Evolutionary conservation across 139 green algal genomes (phyloP).

Genomic region (Chlamydomonas sphaeroides): DNA sequence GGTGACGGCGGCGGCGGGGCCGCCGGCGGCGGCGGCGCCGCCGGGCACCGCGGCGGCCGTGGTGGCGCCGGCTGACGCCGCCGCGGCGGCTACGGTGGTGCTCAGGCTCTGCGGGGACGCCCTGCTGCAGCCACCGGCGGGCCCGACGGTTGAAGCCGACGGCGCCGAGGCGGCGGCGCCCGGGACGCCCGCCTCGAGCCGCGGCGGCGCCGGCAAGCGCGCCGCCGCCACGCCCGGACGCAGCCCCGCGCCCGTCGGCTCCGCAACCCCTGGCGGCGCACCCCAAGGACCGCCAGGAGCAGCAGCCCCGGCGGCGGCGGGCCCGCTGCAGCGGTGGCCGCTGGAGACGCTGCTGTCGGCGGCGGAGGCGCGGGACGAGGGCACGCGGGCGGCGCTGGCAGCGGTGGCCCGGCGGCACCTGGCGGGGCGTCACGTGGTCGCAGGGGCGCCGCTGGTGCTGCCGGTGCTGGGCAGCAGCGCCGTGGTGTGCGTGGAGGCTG

Average conservation of each 20-base stretch:
- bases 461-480: slow-evolving; percentile 60
- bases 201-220: not conserved
- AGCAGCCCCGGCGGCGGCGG: not conserved
- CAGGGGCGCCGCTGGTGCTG: slow-evolving; percentile 59
- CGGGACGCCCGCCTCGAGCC: too few species aligned
- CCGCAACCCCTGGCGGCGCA: not conserved
- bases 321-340: slow-evolving; percentile 27
- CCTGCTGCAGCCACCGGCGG: slow-evolving; percentile 15
- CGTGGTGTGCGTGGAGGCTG: not conserved
- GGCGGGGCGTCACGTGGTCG: slow-evolving; percentile 53
- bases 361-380: slow-evolving; percentile 15
- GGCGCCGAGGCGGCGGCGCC: not conserved
- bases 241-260: not conserved
- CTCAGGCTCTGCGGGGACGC: slow-evolving; percentile 38
- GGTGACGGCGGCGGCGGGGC: too few species aligned
- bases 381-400: slow-evolving; percentile 19
- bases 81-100: not conserved
- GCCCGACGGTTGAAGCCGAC: not conserved
- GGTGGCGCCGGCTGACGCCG: not conserved
- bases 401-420: slow-evolving; percentile 47
- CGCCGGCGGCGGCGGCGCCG: not conserved
- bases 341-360: slow-evolving; percentile 15
- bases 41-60: not conserved
- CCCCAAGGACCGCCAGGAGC: too few species aligned
- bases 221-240: not conserved